Percentiles rank a stretch among this genome's conserved stretches.
Evolutionary conservation across 2,329 filamentous ascomycete species (phyloP).

Genomic region (Sporothrix euskadiensis): DNA sequence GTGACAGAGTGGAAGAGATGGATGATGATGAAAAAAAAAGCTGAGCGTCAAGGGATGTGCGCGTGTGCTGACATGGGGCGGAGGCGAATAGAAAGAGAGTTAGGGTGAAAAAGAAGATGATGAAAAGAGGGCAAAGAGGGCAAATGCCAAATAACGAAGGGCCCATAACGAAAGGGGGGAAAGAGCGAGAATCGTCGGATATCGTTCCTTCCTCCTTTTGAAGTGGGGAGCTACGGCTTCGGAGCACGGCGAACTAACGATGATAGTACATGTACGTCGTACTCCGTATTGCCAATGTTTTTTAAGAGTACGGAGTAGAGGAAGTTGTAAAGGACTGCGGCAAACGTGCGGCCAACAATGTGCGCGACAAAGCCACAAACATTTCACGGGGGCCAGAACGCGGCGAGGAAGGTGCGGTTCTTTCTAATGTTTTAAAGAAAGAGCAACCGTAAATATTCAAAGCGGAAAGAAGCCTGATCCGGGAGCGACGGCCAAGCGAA

Average conservation of each 20-base stretch:
- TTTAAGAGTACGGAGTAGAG: background rate
- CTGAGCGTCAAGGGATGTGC: conserved; percentile 11
- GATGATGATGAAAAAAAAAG: conserved; percentile 15
- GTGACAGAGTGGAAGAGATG: background rate
- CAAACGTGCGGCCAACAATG: background rate
- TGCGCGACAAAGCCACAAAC: background rate
- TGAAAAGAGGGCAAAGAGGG: background rate
- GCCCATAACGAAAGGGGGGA: background rate
- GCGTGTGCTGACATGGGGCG: conserved; percentile 20
- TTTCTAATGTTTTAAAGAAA: background rate
- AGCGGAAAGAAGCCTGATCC: conserved; percentile 13
- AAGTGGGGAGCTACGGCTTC: background rate
- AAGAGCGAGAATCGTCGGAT: background rate
- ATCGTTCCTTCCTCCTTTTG: background rate
- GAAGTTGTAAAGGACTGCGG: background rate
- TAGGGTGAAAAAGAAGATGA: background rate
- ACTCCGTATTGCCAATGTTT: background rate
- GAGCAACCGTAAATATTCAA: conserved; percentile 6
- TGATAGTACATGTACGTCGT: too few species aligned
- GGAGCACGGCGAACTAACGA: conserved; percentile 8
- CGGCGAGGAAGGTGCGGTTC: background rate
- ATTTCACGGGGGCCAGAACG: background rate
- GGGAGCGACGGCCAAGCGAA: conserved; percentile 19
- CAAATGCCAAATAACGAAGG: background rate
- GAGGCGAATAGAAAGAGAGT: conserved; percentile 15